Evolutionary conservation across 2,329 filamentous ascomycete genomes (phyloP).

Genomic region (Penicillium brevicompactum): DNA sequence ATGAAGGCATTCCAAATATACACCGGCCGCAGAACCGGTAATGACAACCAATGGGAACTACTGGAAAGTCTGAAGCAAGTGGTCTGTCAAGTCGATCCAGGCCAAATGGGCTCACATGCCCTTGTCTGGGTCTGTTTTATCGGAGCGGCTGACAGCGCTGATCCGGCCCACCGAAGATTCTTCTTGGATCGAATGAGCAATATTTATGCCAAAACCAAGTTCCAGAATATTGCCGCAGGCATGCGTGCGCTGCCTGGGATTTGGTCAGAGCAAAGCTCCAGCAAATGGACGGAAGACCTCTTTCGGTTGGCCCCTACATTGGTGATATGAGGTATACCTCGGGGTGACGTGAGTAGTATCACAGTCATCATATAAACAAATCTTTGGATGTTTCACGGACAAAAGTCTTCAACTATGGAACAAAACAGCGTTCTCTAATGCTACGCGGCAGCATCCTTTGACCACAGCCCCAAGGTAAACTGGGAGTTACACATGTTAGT

Average conservation of each 20-base stretch:
- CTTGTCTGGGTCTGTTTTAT: conserved; percentile 48
- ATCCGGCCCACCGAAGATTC: conserved; percentile 39
- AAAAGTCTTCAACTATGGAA: neutral
- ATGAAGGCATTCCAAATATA: conserved; percentile 28
- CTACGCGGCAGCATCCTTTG: conserved; percentile 19
- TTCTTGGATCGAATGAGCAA: conserved; percentile 34
- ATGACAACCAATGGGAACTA: conserved; percentile 15
- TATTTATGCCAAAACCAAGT: conserved; percentile 37
- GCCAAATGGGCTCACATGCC: conserved; percentile 38
- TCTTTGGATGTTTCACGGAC: too few relatives aligned
- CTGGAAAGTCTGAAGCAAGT: conserved; percentile 37
- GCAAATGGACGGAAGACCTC: conserved; percentile 20
- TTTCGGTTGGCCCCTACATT: conserved; percentile 14
- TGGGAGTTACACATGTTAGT: conserved; percentile 67
- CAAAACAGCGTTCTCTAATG: neutral
- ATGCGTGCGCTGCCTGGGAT: conserved; percentile 37
- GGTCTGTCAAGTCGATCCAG: conserved; percentile 28
- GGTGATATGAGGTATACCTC: conserved; percentile 13
- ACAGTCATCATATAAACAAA: too few relatives aligned
- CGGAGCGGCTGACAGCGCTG: conserved; percentile 42
- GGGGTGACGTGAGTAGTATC: too few relatives aligned
- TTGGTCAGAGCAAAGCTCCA: conserved; percentile 28
- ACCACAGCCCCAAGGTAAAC: conserved; percentile 55
- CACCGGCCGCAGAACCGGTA: conserved; percentile 16
- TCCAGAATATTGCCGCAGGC: conserved; percentile 43